Conservation (phyloP, 805 yeast species). For the Metschnikowia cerradonensis region DNA sequence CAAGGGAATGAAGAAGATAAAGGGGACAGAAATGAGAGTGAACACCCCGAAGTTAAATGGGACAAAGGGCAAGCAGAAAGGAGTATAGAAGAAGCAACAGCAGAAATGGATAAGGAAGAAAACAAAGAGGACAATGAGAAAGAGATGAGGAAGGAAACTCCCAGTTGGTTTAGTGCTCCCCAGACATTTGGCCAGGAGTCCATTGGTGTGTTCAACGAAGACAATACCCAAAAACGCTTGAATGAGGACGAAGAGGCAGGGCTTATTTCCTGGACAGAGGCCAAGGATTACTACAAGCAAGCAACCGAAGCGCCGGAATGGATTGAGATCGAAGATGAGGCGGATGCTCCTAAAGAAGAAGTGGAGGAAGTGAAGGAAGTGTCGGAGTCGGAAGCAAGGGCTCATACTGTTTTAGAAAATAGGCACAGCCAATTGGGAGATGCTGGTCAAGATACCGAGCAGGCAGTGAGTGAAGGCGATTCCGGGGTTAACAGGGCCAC, state of each 20-base stretch:
- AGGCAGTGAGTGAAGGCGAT: too few relatives aligned
- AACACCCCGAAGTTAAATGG: background rate
- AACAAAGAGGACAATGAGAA: background rate
- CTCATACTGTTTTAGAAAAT: too few relatives aligned
- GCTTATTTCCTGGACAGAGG: constrained; percentile 49
- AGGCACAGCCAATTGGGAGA: too few relatives aligned
- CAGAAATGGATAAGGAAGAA: background rate
- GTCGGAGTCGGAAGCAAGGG: background rate
- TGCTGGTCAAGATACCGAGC: too few relatives aligned
- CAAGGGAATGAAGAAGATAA: constrained; percentile 19
- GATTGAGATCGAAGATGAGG: background rate
- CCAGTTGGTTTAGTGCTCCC: constrained; percentile 25
- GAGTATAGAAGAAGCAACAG: constrained; percentile 24
- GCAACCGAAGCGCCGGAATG: constrained; percentile 2
- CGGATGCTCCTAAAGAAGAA: background rate
- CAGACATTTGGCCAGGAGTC: constrained; percentile 6
- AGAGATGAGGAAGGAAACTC: constrained; percentile 11
- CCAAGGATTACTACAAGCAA: constrained; percentile 25
- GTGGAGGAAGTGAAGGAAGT: background rate
- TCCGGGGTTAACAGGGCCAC: too few relatives aligned
- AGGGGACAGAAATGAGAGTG: background rate
- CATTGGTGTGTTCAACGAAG: constrained; percentile 8
- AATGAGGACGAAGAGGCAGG: constrained; percentile 47
- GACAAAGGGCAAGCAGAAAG: background rate
- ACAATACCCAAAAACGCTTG: constrained; percentile 1